Base-by-base conservation (phyloP, 108 stramenopile species). In the Pseudonitzschia pungens region DNA sequence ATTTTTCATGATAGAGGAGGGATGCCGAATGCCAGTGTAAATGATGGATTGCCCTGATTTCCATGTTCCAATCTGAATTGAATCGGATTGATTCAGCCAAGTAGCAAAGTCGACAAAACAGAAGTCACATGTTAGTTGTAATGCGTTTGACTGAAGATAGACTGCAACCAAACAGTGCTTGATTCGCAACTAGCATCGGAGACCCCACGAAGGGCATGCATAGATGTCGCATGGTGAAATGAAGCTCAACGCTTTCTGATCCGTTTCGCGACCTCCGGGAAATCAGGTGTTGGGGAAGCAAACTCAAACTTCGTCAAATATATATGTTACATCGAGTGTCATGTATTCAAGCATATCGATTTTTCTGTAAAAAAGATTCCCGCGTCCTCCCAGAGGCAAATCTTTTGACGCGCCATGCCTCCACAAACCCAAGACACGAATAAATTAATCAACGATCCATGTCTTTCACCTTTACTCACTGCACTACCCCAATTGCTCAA, bases 21-120 rank as follows among this genome's bases (percentile, higher is more conserved):
- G 93, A 72, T 94, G 93, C 26, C 87, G 84, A 58, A 94, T 92
- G 42, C 93, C 93, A 1, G 91, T 94, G 77, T 94, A 86, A 21
- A 92, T 77, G 22, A 94, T 78, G 50, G 80, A 77, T 9, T 83
- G 78, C 18, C 93, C 93, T 14, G 89, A 72, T 72, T 91, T 94
- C 93, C 93, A 94, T 64, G 93, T 94, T 73, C 93, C 93, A 84
- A 89, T 89, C 92, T 92, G 48, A 12, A 57, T 55, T 10, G 14
- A 4, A 48, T 18, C 45, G 45, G 9, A 48, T 18, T 11, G 45
- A 48, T 10, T 11, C 14, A 48, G 18, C 14, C 14, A 4, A 43
- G 42, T 9, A 11, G 16, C 16, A 48, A 48, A 48, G 10, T 18
- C 45, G 14, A 48, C 1, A 18, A 18, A 4, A 4, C 5, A 48